phyloP scores from a whole-genome alignment of 441 rosid genomes.

The Bocquillonia castaneifolia region DNA sequence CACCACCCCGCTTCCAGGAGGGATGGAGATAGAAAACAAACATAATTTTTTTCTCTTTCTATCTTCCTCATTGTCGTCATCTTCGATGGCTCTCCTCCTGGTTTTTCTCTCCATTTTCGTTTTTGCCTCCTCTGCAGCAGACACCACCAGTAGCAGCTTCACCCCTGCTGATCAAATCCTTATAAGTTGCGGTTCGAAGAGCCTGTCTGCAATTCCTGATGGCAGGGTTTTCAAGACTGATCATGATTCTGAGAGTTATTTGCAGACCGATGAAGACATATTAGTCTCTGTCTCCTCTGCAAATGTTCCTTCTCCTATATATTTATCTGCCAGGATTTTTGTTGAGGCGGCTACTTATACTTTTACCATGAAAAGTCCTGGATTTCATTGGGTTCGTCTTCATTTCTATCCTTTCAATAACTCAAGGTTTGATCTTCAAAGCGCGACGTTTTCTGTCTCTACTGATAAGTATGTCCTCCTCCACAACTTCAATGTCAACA shows the following conservation, averaged over 20 bases:
- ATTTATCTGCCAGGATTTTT: conserved; percentile 62
- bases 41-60: conserved; percentile 26
- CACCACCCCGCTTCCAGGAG: conserved; percentile 51
- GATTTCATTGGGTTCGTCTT: conserved; percentile 76
- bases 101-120: conserved; percentile 26
- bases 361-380: conserved; percentile 47
- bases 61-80: conserved; percentile 19
- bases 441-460: conserved; percentile 46
- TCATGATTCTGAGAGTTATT: conserved; percentile 37
- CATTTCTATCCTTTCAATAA: conserved; percentile 54
- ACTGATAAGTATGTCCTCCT: conserved; percentile 59
- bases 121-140: not conserved
- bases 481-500: conserved; percentile 44
- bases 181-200: conserved; percentile 57
- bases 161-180: conserved; percentile 54
- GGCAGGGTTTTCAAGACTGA: conserved; percentile 64
- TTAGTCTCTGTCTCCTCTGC: conserved; percentile 45
- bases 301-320: conserved; percentile 56
- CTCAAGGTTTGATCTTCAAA: conserved; percentile 43
- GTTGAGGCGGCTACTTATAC: conserved; percentile 44
- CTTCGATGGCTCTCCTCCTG: conserved; percentile 42
- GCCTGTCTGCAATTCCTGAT: conserved; percentile 44
- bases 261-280: conserved; percentile 48
- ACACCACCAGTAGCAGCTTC: conserved; percentile 18
- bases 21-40: conserved; percentile 71